These are phyloP conservation scores for Epichloe sp. DNA, from an alignment of 2,329 filamentous ascomycete species.

Conservation along the genomic window DNA sequence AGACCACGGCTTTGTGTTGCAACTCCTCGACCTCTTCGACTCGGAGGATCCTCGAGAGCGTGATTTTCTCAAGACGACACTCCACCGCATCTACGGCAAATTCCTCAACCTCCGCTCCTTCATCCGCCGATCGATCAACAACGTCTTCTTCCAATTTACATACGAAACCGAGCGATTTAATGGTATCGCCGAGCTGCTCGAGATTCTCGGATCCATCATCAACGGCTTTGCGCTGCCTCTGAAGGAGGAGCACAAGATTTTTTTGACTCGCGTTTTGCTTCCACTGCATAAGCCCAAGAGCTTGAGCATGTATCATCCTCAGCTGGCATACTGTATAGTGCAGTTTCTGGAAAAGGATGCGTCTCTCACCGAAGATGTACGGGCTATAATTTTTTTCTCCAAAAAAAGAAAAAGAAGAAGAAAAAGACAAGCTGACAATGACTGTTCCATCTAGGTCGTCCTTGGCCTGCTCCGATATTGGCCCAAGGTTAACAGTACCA, in stretches of 20 bases:
- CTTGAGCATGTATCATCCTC: slow-evolving; percentile 98
- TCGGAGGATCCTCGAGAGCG: slow-evolving; percentile 94
- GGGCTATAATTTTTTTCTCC: no score
- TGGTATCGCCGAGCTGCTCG: slow-evolving; percentile 88
- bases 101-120: slow-evolving; percentile 96
- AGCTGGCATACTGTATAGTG: slow-evolving; percentile 96
- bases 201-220: slow-evolving; percentile 97
- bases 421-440: background rate
- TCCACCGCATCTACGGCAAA: slow-evolving; percentile 97
- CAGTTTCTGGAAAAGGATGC: slow-evolving; percentile 98
- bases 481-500: slow-evolving; percentile 99
- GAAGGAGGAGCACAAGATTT: slow-evolving; percentile 98
- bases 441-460: slow-evolving; percentile 52
- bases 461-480: slow-evolving; percentile 90
- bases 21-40: slow-evolving; percentile 94
- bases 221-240: slow-evolving; percentile 94
- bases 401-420: no score
- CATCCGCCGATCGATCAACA: slow-evolving; percentile 97
- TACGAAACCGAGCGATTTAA: slow-evolving; percentile 99
- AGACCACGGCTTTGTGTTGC: slow-evolving; percentile 92
- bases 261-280: slow-evolving; percentile 88
- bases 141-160: slow-evolving; percentile 98
- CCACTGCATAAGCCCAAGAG: slow-evolving; percentile 98
- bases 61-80: slow-evolving; percentile 94
- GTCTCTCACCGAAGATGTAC: slow-evolving; percentile 85